Base-by-base conservation (phyloP, 2,329 filamentous ascomycete species). In the Penicillium sp. region DNA sequence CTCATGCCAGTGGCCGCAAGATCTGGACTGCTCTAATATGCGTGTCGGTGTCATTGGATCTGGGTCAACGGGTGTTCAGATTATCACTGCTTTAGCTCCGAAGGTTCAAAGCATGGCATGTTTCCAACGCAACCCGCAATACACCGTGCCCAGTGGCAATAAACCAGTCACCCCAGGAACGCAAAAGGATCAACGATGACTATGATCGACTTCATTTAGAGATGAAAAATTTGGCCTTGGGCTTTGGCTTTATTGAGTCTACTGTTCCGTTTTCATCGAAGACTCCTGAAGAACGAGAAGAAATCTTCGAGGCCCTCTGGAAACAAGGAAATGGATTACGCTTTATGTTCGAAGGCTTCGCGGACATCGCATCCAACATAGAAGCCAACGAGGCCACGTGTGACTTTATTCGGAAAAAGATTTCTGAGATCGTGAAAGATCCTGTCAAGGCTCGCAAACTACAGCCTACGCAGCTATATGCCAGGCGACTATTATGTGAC, bases 1-100 rank as follows among this genome's bases (percentile, higher is more conserved):
- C 61, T 80, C 79, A 0, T 77, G 81, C 0, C 68, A 75, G 28
- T 87, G 82, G 82, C 74, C 80, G 7, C 63, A 78, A 9, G 71
- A 73, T 3, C 66, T 80, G 5, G 71, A 80, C 21, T 63, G 82
- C 10, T 61, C 64, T 1, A 75, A 69, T 21, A 80, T 81, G 53
- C 71, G 70, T 5, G 81, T 84, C 8, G 76, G 77, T 4, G 67
- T 85, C 8, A 76, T 85, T 47, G 65, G 65, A 2, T 64, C 51
- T 14, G 68, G 69, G 0, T 65, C 68, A 0, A 67, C 62, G 1
- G 68, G 64, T 5, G 57, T 67, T 2, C 70, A 72, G 42, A 29
- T 68, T 1, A 66, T 70, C 5, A 61, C 64, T 1, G 63, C 66
- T 2, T 58, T 73, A 10, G 67, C 64, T 1, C 42, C 56, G 19